These are phyloP conservation scores for Starmerella etchellsii DNA, from an alignment of 805 yeast species.

Conservation along the genomic window DNA sequence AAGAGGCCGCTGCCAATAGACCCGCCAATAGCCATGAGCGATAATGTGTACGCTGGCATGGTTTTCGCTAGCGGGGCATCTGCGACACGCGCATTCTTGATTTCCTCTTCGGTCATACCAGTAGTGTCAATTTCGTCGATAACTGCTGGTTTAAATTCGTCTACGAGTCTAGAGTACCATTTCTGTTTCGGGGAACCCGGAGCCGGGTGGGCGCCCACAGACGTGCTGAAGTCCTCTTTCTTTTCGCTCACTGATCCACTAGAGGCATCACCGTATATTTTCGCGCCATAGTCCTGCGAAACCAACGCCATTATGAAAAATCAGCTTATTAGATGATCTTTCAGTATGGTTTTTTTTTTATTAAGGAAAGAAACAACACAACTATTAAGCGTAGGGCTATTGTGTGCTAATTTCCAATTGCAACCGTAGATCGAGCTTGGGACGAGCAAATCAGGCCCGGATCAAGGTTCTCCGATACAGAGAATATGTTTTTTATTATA, in stretches of 20 bases:
- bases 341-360: no score
- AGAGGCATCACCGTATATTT: neutral
- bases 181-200: neutral
- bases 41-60: constrained; percentile 26
- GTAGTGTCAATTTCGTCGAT: constrained; percentile 15
- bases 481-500: no score
- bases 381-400: no score
- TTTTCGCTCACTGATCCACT: neutral
- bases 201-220: no score
- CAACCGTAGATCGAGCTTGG: no score
- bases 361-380: no score
- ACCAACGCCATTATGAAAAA: no score
- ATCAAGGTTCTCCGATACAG: no score
- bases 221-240: no score
- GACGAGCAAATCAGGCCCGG: no score
- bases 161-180: neutral
- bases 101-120: constrained; percentile 20
- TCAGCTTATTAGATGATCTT: no score
- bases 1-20: constrained; percentile 65
- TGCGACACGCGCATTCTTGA: constrained; percentile 12
- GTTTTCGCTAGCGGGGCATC: constrained; percentile 26
- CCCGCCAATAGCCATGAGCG: constrained; percentile 62
- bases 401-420: no score
- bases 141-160: constrained; percentile 20
- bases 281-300: constrained; percentile 3